phyloP scores from a whole-genome alignment of 305 asterid genomes.

The Plantago lanceolata region DNA sequence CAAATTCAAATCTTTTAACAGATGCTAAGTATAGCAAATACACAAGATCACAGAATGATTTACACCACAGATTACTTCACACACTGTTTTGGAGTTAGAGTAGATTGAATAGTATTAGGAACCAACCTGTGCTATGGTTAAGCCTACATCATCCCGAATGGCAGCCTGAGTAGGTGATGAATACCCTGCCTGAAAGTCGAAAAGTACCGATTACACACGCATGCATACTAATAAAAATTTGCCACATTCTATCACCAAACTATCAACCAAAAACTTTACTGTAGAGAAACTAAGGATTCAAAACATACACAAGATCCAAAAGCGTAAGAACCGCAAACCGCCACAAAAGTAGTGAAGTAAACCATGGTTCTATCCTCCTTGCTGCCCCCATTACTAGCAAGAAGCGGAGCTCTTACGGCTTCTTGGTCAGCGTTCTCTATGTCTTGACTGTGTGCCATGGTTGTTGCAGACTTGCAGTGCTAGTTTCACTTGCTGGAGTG shows the following conservation, averaged over 20 bases:
- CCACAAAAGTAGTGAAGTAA: constrained; percentile 8
- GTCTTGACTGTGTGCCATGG: constrained; percentile 1
- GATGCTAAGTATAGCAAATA: not conserved
- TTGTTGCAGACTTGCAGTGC: not conserved
- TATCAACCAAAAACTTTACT: not conserved
- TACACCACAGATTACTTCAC: not conserved
- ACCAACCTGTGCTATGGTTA: constrained; percentile 82
- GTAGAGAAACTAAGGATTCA: not conserved
- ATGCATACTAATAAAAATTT: not conserved
- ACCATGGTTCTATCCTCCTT: constrained; percentile 1
- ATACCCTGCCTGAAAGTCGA: constrained; percentile 68
- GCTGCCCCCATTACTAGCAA: not conserved
- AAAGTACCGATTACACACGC: not conserved
- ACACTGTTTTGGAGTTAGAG: no score
- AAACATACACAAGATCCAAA: constrained; percentile 9
- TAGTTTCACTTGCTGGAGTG: constrained; percentile 1
- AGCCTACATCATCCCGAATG: constrained; percentile 57
- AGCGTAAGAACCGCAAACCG: constrained; percentile 13
- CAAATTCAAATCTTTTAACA: not conserved
- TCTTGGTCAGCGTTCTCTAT: constrained; percentile 1
- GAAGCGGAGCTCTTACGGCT: not conserved
- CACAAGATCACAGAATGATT: not conserved
- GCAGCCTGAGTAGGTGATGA: constrained; percentile 87
- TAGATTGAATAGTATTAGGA: not conserved
- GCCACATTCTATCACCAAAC: not conserved